A percentile compares a stretch with the other conserved stretches of the same genome.
Evolutionary conservation across 2,329 filamentous ascomycete species (phyloP).

Genomic region (Parastagonospora avenae): DNA sequence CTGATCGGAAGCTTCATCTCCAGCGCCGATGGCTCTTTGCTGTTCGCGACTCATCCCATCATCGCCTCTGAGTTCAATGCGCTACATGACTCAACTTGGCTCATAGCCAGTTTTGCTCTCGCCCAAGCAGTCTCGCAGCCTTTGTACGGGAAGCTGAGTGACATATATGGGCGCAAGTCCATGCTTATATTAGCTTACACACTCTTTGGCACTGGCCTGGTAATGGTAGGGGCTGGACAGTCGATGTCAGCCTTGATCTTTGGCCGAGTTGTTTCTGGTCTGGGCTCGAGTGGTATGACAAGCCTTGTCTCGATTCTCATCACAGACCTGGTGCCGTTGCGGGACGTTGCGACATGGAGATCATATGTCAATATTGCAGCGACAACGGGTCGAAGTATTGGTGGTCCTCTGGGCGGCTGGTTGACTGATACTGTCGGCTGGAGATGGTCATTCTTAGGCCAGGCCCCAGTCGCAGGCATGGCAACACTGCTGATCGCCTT

Average conservation of each 20-base stretch:
- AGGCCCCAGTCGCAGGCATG: conserved; percentile 60
- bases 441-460: conserved; percentile 68
- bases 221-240: conserved; percentile 5
- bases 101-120: conserved; percentile 52
- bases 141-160: conserved; percentile 51
- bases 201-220: conserved; percentile 47
- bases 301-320: conserved; percentile 52
- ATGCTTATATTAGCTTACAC: conserved; percentile 48
- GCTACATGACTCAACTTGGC: conserved; percentile 50
- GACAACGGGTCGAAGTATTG: conserved; percentile 57
- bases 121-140: conserved; percentile 49
- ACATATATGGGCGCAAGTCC: conserved; percentile 52
- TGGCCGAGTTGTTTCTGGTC: conserved; percentile 64
- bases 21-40: conserved; percentile 67
- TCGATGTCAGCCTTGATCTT: conserved; percentile 24
- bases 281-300: conserved; percentile 71
- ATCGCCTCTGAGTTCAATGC: conserved; percentile 54
- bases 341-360: conserved; percentile 55
- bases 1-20: conserved; percentile 60
- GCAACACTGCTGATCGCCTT: conserved; percentile 56
- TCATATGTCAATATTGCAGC: conserved; percentile 59
- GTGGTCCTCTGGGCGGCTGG: conserved; percentile 64
- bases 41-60: conserved; percentile 69
- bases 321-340: conserved; percentile 55
- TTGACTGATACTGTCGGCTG: conserved; percentile 68